Conservation (phyloP, 192 early-diverging fungal species). For the Radiomyces spectabilis region DNA sequence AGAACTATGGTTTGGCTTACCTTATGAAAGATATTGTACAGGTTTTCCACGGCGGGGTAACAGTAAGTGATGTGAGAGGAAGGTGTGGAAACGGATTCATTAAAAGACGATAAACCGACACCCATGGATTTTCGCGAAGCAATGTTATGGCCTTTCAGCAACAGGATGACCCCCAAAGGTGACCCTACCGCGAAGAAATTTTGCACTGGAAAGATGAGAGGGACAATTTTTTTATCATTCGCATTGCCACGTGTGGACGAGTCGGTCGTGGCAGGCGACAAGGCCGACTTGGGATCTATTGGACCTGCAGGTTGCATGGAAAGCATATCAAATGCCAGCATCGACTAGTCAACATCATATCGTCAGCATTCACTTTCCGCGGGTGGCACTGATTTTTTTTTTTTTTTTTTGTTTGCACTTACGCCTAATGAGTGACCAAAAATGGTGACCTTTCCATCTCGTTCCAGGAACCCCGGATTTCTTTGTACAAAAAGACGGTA, state of each 20-base stretch:
- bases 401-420: conserved; percentile 16
- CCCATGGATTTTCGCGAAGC: conserved; percentile 35
- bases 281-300: no score
- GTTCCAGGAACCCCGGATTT: conserved; percentile 64
- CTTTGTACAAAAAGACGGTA: conserved; percentile 62
- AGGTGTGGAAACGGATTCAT: conserved; percentile 14
- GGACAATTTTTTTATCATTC: no score
- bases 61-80: conserved; percentile 30
- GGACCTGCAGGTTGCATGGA: conserved; percentile 51
- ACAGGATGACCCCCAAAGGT: conserved; percentile 71
- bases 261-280: no score
- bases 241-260: no score
- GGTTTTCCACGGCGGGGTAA: conserved; percentile 57
- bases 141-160: conserved; percentile 68
- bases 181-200: conserved; percentile 81
- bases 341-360: conserved; percentile 23
- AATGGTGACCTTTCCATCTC: conserved; percentile 62
- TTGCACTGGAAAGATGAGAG: conserved; percentile 39
- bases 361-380: not conserved
- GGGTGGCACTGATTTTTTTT: not conserved
- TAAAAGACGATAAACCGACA: not conserved
- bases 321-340: conserved; percentile 74
- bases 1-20: not conserved
- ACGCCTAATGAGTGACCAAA: conserved; percentile 74
- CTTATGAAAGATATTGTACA: conserved; percentile 81